These are phyloP conservation scores for Sporisorium scitamineum DNA, from an alignment of 1,284 basidiomycete species.

Conservation along the genomic window DNA sequence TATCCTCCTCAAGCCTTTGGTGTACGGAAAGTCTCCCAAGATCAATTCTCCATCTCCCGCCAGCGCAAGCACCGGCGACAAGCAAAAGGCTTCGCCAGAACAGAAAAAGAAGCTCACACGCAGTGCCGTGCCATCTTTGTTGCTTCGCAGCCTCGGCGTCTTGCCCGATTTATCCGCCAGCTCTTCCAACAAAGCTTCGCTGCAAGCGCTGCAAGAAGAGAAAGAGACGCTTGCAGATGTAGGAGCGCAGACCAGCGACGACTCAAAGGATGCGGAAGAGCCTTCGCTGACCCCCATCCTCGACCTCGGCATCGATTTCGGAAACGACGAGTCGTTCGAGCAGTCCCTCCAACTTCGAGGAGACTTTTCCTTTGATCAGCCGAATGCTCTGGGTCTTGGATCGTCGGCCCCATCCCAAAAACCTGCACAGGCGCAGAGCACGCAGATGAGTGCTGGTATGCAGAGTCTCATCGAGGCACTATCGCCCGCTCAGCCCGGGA, in stretches of 20 bases:
- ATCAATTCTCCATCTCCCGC: conserved; percentile 21
- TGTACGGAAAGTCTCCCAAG: conserved; percentile 41
- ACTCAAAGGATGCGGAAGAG: conserved; percentile 28
- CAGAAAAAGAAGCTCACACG: conserved; percentile 44
- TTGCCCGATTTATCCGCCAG: conserved; percentile 21
- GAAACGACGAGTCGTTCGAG: conserved; percentile 30
- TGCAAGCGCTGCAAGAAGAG: conserved; percentile 8
- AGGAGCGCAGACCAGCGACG: background rate
- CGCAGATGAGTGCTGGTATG: conserved; percentile 30
- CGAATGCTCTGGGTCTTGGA: conserved; percentile 3
- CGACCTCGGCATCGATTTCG: conserved; percentile 51
- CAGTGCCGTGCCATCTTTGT: conserved; percentile 45
- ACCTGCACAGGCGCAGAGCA: background rate
- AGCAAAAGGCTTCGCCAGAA: conserved; percentile 16
- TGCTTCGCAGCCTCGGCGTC: conserved; percentile 52
- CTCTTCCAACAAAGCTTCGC: conserved; percentile 8
- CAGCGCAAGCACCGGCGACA: conserved; percentile 5
- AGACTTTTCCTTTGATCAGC: conserved; percentile 35
- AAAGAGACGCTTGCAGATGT: conserved; percentile 14
- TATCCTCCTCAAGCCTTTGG: conserved; percentile 42
- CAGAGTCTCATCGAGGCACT: conserved; percentile 32
- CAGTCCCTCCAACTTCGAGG: conserved; percentile 35
- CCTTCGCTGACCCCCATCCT: conserved; percentile 51
- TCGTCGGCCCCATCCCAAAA: conserved; percentile 1
- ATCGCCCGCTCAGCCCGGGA: conserved; percentile 33